Conservation (phyloP, 2,329 filamentous ascomycete species). For the Huntiella savannae region DNA sequence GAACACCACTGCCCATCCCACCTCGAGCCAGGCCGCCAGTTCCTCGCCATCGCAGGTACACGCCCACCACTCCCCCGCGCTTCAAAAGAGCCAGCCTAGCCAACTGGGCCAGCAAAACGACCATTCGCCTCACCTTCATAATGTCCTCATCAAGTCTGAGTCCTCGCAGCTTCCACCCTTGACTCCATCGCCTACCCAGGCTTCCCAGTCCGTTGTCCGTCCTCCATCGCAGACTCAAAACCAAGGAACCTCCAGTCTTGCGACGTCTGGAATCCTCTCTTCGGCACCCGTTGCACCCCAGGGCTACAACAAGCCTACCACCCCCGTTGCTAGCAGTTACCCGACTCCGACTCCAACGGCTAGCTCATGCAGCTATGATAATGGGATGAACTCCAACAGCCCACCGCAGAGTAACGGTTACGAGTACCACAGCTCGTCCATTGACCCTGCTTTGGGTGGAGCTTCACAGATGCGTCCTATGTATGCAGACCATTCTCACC, state of each 20-base stretch:
- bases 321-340: constrained; percentile 9
- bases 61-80: not conserved
- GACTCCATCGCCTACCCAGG: not conserved
- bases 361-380: constrained; percentile 9
- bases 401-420: constrained; percentile 27
- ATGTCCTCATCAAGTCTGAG: not conserved
- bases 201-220: constrained; percentile 1
- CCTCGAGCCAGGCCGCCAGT: constrained; percentile 3
- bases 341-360: constrained; percentile 9
- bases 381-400: constrained; percentile 3
- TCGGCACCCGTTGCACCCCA: constrained; percentile 2
- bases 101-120: not conserved
- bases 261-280: constrained; percentile 3
- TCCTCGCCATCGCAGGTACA: constrained; percentile 4
- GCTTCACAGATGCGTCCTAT: not conserved
- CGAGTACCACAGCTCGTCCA: constrained; percentile 23
- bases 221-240: constrained; percentile 4
- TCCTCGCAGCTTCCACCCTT: not conserved
- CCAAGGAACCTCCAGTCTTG: not conserved
- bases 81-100: not conserved
- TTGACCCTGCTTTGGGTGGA: constrained; percentile 40
- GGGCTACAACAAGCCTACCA: constrained; percentile 7
- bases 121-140: constrained; percentile 4
- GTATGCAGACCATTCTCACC: constrained; percentile 3
- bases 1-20: constrained; percentile 4